Evolutionary conservation across 495 filamentous ascomycete genomes (phyloP).

Genomic region (Penicilliopsis zonata): DNA sequence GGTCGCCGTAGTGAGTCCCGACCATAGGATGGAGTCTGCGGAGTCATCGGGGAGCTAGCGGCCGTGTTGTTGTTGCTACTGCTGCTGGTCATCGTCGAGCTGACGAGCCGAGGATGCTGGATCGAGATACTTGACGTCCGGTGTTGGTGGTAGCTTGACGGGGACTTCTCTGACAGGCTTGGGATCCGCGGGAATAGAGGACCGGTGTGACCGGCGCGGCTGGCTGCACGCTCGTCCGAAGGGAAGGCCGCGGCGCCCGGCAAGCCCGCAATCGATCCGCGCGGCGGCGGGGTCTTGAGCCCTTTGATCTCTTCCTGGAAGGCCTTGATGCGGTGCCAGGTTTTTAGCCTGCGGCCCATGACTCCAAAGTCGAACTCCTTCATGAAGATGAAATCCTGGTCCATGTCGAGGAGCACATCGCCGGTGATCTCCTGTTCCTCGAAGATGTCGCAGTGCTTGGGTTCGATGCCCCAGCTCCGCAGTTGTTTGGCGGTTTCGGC

Average conservation of each 20-base stretch:
- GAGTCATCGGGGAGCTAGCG: constrained; percentile 22
- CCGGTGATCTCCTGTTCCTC: constrained; percentile 92
- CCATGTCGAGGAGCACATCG: constrained; percentile 87
- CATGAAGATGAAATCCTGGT: constrained; percentile 82
- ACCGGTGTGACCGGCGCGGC: constrained; percentile 23
- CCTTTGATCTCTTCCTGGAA: constrained; percentile 72
- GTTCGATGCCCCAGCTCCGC: constrained; percentile 68
- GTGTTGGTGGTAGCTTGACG: constrained; percentile 8
- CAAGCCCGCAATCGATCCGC: constrained; percentile 19
- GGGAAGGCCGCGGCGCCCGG: constrained; percentile 19
- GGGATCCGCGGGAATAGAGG: constrained; percentile 51
- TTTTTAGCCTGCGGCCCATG: constrained; percentile 75
- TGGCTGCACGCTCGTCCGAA: constrained; percentile 27
- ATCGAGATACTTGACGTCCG: constrained; percentile 15
- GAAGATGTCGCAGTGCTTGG: constrained; percentile 82
- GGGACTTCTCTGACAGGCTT: constrained; percentile 35
- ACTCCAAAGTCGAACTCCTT: constrained; percentile 93
- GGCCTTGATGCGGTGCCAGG: constrained; percentile 88
- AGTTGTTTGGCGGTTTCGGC: constrained; percentile 75
- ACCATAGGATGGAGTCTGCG: constrained; percentile 22
- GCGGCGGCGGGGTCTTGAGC: constrained; percentile 10
- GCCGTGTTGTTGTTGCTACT: too few relatives aligned
- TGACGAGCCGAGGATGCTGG: constrained; percentile 23
- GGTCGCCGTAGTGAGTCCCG: constrained; percentile 47
- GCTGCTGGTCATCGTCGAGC: constrained; percentile 14